Percentiles rank a stretch among this genome's conserved stretches.
These are phyloP conservation scores for Endoconidiophora laricicola DNA, from an alignment of 2,329 filamentous ascomycete genomes.

Conservation along the genomic window DNA sequence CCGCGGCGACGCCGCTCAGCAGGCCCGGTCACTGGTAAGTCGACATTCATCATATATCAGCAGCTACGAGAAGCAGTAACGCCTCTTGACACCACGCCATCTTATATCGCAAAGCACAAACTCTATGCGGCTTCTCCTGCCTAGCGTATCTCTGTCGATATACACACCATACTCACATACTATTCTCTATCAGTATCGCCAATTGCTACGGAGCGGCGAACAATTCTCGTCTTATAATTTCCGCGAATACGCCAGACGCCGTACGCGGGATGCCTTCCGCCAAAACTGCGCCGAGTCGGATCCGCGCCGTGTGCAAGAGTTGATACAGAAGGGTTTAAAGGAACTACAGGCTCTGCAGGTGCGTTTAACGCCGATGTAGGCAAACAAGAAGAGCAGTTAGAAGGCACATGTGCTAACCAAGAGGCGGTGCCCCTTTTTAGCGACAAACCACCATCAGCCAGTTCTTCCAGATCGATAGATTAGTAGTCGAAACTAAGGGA, in stretches of 20 bases:
- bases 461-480: conserved; percentile 79
- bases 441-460: conserved; percentile 89
- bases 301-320: conserved; percentile 61
- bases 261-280: conserved; percentile 79
- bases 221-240: conserved; percentile 96
- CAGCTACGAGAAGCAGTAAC: not conserved
- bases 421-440: conserved; percentile 28
- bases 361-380: conserved; percentile 13
- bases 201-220: conserved; percentile 66
- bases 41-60: not conserved
- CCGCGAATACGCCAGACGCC: conserved; percentile 83
- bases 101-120: too few species aligned
- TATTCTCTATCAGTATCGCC: conserved; percentile 54
- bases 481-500: conserved; percentile 57
- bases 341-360: conserved; percentile 88
- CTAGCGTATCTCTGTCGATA: too few species aligned
- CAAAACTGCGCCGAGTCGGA: conserved; percentile 62
- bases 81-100: too few species aligned
- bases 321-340: conserved; percentile 75
- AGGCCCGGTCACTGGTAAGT: conserved; percentile 40
- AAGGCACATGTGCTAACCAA: too few species aligned
- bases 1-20: conserved; percentile 39
- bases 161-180: not conserved
- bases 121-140: not conserved
- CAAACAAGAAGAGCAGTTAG: too few species aligned